phyloP scores from a whole-genome alignment of 495 filamentous ascomycete species.

The Xylaria castorea region DNA sequence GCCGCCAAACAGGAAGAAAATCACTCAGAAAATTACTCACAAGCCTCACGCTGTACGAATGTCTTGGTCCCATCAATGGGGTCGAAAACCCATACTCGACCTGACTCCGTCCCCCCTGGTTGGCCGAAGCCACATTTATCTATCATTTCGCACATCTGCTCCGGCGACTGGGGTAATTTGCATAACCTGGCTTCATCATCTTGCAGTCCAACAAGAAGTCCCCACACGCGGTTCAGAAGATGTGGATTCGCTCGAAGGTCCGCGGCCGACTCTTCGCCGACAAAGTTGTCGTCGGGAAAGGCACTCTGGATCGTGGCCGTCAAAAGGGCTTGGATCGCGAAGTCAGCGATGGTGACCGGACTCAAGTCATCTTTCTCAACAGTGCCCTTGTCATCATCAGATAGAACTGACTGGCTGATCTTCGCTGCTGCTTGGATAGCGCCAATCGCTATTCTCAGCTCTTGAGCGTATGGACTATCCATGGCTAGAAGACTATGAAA shows the following conservation, averaged over 20 bases:
- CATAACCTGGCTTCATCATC: conserved; percentile 40
- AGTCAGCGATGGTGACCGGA: conserved; percentile 73
- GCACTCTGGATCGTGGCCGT: conserved; percentile 58
- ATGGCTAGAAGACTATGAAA: conserved; percentile 24
- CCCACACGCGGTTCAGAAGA: conserved; percentile 61
- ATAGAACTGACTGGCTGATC: conserved; percentile 47
- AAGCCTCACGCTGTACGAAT: conserved; percentile 68
- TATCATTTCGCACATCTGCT: conserved; percentile 67
- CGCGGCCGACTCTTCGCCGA: conserved; percentile 67
- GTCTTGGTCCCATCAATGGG: conserved; percentile 76
- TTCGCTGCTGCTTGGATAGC: conserved; percentile 46
- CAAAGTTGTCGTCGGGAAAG: conserved; percentile 65
- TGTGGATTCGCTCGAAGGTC: conserved; percentile 56
- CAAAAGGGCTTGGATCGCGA: conserved; percentile 69
- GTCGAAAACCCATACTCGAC: conserved; percentile 69
- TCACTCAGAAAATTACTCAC: neutral
- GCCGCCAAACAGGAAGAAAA: neutral
- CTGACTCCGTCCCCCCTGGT: conserved; percentile 42
- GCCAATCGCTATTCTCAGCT: conserved; percentile 39
- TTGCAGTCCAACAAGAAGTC: conserved; percentile 48
- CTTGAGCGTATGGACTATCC: conserved; percentile 46
- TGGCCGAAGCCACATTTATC: conserved; percentile 62
- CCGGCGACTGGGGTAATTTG: conserved; percentile 52
- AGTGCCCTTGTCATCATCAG: conserved; percentile 41
- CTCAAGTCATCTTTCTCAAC: conserved; percentile 63